Conservation (phyloP, 441 rosid species). For the Populus hybrid region DNA sequence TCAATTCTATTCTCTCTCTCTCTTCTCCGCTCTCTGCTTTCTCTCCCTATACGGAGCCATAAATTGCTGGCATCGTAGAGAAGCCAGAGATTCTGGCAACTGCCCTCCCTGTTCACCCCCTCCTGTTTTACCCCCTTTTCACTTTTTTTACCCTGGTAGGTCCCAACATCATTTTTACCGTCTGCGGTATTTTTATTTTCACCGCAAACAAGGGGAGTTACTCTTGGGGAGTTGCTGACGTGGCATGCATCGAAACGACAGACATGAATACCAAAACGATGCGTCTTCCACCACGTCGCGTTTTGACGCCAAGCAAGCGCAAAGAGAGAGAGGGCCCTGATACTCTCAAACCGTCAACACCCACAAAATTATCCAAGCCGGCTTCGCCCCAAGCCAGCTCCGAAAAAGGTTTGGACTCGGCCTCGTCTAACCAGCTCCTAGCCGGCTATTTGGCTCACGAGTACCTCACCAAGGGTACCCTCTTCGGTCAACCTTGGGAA, state of each 20-base stretch:
- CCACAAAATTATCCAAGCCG: slow-evolving; percentile 23
- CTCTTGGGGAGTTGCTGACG: slow-evolving; percentile 38
- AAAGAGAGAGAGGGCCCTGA: slow-evolving; percentile 50
- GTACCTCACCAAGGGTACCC: slow-evolving; percentile 60
- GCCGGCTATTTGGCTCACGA: slow-evolving; percentile 80
- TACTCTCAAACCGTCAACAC: slow-evolving; percentile 19
- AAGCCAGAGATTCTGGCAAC: neutral
- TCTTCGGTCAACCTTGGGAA: slow-evolving; percentile 54
- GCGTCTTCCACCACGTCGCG: slow-evolving; percentile 91
- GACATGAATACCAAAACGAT: slow-evolving; percentile 78
- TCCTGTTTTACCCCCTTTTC: neutral
- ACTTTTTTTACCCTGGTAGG: neutral
- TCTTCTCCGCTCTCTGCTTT: neutral
- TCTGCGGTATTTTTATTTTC: neutral
- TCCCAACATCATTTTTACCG: neutral
- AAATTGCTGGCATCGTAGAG: neutral
- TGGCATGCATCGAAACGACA: slow-evolving; percentile 54
- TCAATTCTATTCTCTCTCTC: neutral
- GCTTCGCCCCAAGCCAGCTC: slow-evolving; percentile 20
- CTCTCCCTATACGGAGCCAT: neutral
- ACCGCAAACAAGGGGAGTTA: neutral
- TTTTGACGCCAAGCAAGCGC: slow-evolving; percentile 56
- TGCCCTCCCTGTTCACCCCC: neutral
- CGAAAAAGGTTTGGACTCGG: neutral
- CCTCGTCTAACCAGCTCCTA: slow-evolving; percentile 41